Percentiles rank a stretch among this genome's conserved stretches.
Conservation (phyloP, 192 early-diverging fungal genomes). For the Coemansia sp. region DNA sequence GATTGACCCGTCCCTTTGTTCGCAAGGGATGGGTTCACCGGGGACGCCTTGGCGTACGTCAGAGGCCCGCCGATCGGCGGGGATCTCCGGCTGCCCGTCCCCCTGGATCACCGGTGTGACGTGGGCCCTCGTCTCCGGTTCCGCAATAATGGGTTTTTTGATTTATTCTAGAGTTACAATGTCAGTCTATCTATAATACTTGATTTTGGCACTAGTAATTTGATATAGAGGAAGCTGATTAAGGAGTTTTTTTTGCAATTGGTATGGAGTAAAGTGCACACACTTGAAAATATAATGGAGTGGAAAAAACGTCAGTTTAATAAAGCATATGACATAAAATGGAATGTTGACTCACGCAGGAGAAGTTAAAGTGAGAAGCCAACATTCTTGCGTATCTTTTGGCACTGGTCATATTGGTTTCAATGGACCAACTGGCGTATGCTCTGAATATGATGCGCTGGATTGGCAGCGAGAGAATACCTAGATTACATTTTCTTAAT, state of each 20-base stretch:
- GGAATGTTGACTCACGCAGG: constrained; percentile 61
- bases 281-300: constrained; percentile 76
- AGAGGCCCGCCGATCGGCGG: too few relatives aligned
- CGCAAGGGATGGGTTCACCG: too few relatives aligned
- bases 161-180: constrained; percentile 74
- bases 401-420: constrained; percentile 86
- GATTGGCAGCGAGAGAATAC: constrained; percentile 32
- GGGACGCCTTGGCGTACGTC: too few relatives aligned
- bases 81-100: too few relatives aligned
- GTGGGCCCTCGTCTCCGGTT: too few relatives aligned
- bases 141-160: too few relatives aligned
- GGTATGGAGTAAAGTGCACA: constrained; percentile 81
- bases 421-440: constrained; percentile 81
- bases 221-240: constrained; percentile 92
- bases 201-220: constrained; percentile 67
- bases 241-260: constrained; percentile 90
- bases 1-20: too few relatives aligned
- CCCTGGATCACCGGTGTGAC: too few relatives aligned
- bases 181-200: constrained; percentile 63
- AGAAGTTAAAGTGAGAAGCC: constrained; percentile 67
- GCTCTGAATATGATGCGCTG: constrained; percentile 80
- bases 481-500: too few relatives aligned
- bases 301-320: constrained; percentile 69
- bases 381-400: constrained; percentile 79
- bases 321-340: constrained; percentile 65